These are phyloP conservation scores for Chaetoscypha palmicola DNA, from an alignment of 2,329 filamentous ascomycete species.

Conservation along the genomic window DNA sequence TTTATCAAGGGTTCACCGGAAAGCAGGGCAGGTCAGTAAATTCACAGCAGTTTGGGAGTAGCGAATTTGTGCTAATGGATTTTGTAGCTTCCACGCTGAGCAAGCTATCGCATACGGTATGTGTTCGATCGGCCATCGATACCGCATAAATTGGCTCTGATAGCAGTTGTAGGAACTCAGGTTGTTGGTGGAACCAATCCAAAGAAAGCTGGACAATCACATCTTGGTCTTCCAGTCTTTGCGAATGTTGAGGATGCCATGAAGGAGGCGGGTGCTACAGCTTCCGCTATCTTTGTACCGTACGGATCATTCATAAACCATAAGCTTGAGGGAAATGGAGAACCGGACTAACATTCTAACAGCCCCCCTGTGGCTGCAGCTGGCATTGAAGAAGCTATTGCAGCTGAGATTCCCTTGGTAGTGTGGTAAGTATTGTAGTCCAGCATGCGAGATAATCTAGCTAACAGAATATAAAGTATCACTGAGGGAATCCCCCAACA, in stretches of 20 bases:
- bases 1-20: constrained; percentile 96
- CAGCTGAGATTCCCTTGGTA: constrained; percentile 86
- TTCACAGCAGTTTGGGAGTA: no score
- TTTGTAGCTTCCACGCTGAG: constrained; percentile 81
- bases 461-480: constrained; percentile 46
- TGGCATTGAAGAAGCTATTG: constrained; percentile 94
- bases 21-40: constrained; percentile 83
- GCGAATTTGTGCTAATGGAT: constrained; percentile 32
- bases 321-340: no score
- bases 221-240: constrained; percentile 91
- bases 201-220: constrained; percentile 89
- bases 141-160: constrained; percentile 25
- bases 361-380: constrained; percentile 86
- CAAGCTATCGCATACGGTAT: constrained; percentile 98
- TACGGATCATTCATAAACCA: no score
- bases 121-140: constrained; percentile 14
- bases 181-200: constrained; percentile 98
- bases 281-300: constrained; percentile 95
- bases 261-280: constrained; percentile 82
- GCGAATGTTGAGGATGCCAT: constrained; percentile 80
- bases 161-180: constrained; percentile 65
- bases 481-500: constrained; percentile 98
- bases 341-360: constrained; percentile 29
- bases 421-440: constrained; percentile 56
- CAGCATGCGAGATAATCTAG: constrained; percentile 12